Conservation (phyloP, 768 basidiomycete species). For the Mycena pura region DNA sequence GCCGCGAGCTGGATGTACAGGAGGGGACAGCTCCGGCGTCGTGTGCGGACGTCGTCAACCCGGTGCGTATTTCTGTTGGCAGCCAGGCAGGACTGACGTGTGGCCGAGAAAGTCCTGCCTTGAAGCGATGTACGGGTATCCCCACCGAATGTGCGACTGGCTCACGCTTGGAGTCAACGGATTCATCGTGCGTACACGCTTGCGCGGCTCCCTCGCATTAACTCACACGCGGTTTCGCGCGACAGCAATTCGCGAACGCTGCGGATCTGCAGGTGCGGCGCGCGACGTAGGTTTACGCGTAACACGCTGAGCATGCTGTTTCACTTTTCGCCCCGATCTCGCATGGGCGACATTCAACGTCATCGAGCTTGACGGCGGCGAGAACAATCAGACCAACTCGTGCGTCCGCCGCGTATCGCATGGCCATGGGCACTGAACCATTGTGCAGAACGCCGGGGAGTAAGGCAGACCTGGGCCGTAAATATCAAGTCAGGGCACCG, state of each 20-base stretch:
- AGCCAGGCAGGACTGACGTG: neutral
- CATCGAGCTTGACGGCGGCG: constrained; percentile 30
- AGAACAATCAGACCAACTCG: constrained; percentile 32
- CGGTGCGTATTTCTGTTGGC: neutral
- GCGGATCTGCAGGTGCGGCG: constrained; percentile 20
- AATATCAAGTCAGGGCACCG: too few species aligned
- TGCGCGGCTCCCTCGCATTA: neutral
- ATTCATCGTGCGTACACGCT: constrained; percentile 25
- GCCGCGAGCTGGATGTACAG: neutral
- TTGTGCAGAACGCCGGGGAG: too few species aligned
- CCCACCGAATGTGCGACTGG: constrained; percentile 27
- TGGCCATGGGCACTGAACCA: too few species aligned
- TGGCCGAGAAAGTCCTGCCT: neutral
- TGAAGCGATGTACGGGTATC: constrained; percentile 13
- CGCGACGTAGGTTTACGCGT: too few species aligned
- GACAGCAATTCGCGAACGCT: constrained; percentile 36
- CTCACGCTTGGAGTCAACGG: constrained; percentile 36
- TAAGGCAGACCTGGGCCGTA: too few species aligned
- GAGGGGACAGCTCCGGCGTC: neutral
- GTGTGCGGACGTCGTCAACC: neutral
- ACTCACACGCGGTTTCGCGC: neutral
- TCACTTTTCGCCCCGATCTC: constrained; percentile 19
- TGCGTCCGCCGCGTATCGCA: too few species aligned
- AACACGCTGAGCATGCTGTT: too few species aligned
- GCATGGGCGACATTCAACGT: constrained; percentile 23